These are phyloP conservation scores for Lodderomyces beijingensis DNA, from an alignment of 1,139 yeast genomes.

Conservation along the genomic window DNA sequence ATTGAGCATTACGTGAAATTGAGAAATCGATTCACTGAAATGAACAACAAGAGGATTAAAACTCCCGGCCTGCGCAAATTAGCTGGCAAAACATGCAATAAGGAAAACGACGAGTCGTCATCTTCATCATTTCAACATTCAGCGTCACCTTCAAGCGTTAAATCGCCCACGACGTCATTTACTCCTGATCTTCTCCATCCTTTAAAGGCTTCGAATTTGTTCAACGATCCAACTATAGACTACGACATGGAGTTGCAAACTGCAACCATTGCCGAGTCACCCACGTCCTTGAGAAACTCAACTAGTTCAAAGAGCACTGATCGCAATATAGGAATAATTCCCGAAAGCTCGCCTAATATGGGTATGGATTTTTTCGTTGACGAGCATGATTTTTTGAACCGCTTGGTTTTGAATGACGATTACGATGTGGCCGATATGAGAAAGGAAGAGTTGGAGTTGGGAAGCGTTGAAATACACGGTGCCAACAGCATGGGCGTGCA, in stretches of 20 bases:
- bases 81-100: constrained; percentile 2
- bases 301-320: constrained; percentile 2
- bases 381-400: constrained; percentile 16
- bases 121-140: constrained; percentile 1
- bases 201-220: constrained; percentile 17
- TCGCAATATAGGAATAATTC: constrained; percentile 5
- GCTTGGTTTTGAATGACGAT: constrained; percentile 12
- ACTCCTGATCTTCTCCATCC: constrained; percentile 24
- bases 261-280: constrained; percentile 13
- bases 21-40: constrained; percentile 21
- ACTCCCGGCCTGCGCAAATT: constrained; percentile 6
- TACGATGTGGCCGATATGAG: constrained; percentile 3
- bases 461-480: constrained; percentile 13
- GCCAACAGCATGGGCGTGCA: not conserved
- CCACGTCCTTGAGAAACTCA: constrained; percentile 1
- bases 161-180: constrained; percentile 2
- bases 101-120: not conserved
- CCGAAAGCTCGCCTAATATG: constrained; percentile 1
- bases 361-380: constrained; percentile 14
- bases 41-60: constrained; percentile 14
- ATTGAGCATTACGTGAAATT: constrained; percentile 32
- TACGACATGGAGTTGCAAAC: constrained; percentile 13
- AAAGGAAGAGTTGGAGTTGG: constrained; percentile 12
- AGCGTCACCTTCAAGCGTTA: not conserved
- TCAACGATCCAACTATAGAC: constrained; percentile 13